phyloP scores from a whole-genome alignment of 257 asterid species.

The Avicennia marina region DNA sequence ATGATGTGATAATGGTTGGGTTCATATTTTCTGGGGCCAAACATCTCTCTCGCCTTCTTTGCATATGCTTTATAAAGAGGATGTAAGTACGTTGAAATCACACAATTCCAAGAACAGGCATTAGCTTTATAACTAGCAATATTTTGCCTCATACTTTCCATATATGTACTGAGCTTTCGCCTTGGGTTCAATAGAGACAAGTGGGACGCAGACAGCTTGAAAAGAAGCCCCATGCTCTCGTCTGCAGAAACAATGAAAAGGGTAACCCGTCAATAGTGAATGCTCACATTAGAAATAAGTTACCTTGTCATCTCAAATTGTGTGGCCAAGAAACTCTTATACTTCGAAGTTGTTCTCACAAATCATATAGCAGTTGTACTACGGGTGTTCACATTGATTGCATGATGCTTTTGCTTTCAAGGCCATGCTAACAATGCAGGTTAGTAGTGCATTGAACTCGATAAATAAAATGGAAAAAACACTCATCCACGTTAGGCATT shows the following conservation, averaged over 20 bases:
- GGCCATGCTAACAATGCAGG: no score
- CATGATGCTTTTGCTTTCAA: no score
- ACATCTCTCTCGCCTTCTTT: neutral
- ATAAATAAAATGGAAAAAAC: no score
- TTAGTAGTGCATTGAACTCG: no score
- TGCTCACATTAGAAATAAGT: no score
- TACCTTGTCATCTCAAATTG: no score
- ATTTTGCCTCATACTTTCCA: neutral
- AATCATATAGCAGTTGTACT: no score
- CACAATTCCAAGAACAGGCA: neutral
- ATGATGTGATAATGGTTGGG: neutral
- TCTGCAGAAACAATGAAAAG: constrained; percentile 21
- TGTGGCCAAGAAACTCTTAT: no score
- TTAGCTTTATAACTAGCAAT: neutral
- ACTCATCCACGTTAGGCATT: no score
- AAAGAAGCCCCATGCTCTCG: constrained; percentile 29
- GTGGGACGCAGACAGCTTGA: constrained; percentile 40
- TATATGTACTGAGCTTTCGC: constrained; percentile 3
- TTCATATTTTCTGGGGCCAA: neutral
- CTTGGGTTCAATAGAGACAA: constrained; percentile 17
- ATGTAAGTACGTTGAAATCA: neutral
- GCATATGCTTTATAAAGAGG: constrained; percentile 3
- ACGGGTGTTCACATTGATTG: no score
- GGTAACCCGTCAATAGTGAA: neutral
- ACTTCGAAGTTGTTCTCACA: no score